These are phyloP conservation scores for Colletotrichum spaethianum DNA, from an alignment of 2,329 filamentous ascomycete species.

Conservation along the genomic window DNA sequence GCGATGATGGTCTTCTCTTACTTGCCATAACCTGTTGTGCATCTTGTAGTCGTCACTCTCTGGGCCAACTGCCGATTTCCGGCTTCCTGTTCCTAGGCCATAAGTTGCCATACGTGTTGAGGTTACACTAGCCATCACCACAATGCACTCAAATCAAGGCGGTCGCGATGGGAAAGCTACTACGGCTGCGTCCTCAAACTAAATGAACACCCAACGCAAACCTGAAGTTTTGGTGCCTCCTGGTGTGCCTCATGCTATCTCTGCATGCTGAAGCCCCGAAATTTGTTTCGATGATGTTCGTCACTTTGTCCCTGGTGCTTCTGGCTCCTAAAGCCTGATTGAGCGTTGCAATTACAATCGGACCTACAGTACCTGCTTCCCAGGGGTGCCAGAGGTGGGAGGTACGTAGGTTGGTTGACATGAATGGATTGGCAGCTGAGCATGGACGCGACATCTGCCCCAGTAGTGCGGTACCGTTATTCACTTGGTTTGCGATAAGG, in stretches of 20 bases:
- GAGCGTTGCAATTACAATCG: background rate
- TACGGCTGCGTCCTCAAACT: background rate
- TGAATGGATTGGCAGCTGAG: background rate
- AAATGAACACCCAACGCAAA: background rate
- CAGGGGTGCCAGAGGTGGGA: background rate
- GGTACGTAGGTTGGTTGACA: no score
- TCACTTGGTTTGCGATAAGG: background rate
- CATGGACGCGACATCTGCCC: background rate
- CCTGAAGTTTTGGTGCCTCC: background rate
- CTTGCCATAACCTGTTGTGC: constrained; percentile 1
- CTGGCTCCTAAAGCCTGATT: background rate
- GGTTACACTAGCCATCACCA: background rate
- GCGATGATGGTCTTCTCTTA: background rate
- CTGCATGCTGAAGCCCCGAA: background rate
- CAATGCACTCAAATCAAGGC: background rate
- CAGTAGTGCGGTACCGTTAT: background rate
- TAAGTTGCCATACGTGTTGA: background rate
- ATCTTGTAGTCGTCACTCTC: constrained; percentile 7
- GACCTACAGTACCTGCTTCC: background rate
- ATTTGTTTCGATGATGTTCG: background rate
- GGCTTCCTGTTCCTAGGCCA: background rate
- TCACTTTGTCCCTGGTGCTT: constrained; percentile 4
- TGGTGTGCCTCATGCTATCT: background rate
- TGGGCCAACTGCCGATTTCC: constrained; percentile 2
- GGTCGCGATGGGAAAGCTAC: background rate